A percentile compares a stretch with the other conserved stretches of the same genome.
phyloP scores from a whole-genome alignment of 257 asterid genomes.

The Pogostemon cablin region DNA sequence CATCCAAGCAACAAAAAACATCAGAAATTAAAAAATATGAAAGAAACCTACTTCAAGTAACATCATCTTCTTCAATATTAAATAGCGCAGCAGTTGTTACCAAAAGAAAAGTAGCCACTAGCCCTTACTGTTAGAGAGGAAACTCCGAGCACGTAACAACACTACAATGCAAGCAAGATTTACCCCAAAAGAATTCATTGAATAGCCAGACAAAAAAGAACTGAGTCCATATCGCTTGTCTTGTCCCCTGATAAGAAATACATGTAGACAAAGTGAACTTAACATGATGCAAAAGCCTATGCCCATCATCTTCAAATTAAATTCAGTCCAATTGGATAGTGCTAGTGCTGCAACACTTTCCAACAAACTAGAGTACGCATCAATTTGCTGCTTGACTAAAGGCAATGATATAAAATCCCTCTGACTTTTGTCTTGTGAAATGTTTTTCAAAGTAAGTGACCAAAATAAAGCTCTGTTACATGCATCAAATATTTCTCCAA shows the following conservation, averaged over 20 bases:
- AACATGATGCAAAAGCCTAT: constrained; percentile 75
- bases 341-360: constrained; percentile 83
- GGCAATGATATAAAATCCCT: constrained; percentile 44
- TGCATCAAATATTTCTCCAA: constrained; percentile 76
- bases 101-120: constrained; percentile 85
- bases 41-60: constrained; percentile 61
- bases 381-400: constrained; percentile 54
- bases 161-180: constrained; percentile 56
- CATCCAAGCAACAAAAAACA: constrained; percentile 9
- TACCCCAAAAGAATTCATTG: constrained; percentile 43
- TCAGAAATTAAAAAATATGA: neutral
- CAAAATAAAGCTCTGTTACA: constrained; percentile 69
- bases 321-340: constrained; percentile 97
- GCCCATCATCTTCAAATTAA: constrained; percentile 82
- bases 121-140: constrained; percentile 97
- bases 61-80: constrained; percentile 59
- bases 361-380: constrained; percentile 72
- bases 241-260: constrained; percentile 56
- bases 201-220: constrained; percentile 45
- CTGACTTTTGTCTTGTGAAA: constrained; percentile 38
- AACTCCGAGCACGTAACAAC: constrained; percentile 78
- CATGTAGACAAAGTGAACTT: constrained; percentile 63
- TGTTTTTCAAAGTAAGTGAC: constrained; percentile 54
- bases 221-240: constrained; percentile 50
- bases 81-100: constrained; percentile 82